Conservation (phyloP, 768 basidiomycete genomes). For the Russula vinacea region DNA sequence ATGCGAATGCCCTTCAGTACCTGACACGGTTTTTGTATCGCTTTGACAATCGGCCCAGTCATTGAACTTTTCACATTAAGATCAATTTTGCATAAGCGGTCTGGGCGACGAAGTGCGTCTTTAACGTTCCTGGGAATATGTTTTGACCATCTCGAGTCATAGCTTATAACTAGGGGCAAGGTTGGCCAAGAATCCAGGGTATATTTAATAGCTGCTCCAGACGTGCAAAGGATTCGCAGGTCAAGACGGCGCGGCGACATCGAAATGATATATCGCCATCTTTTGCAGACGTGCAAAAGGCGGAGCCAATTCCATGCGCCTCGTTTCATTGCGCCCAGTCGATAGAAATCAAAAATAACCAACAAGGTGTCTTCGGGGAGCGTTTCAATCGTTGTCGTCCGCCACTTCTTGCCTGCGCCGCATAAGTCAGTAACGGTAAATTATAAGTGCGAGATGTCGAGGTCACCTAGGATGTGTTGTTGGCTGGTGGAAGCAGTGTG, state of each 20-base stretch:
- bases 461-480: neutral
- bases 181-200: constrained; percentile 1
- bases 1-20: too few relatives aligned
- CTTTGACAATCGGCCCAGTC: constrained; percentile 32
- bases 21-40: constrained; percentile 28
- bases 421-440: neutral
- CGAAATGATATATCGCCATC: neutral
- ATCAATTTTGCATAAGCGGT: neutral
- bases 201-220: neutral
- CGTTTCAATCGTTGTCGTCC: neutral
- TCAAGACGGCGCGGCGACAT: neutral
- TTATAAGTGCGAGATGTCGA: neutral
- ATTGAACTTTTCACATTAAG: neutral
- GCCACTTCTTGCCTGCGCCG: neutral
- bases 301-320: constrained; percentile 8
- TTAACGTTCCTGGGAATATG: too few relatives aligned
- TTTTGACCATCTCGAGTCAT: too few relatives aligned
- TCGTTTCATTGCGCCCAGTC: neutral
- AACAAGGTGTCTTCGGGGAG: neutral
- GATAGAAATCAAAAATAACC: neutral
- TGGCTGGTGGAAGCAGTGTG: neutral
- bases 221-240: neutral
- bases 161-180: neutral
- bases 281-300: constrained; percentile 1
- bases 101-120: too few relatives aligned